Evolutionary conservation across 345 rosid genomes (phyloP), one percentile per base, ranked within the genome.

Genomic region (Camelina neglecta): DNA sequence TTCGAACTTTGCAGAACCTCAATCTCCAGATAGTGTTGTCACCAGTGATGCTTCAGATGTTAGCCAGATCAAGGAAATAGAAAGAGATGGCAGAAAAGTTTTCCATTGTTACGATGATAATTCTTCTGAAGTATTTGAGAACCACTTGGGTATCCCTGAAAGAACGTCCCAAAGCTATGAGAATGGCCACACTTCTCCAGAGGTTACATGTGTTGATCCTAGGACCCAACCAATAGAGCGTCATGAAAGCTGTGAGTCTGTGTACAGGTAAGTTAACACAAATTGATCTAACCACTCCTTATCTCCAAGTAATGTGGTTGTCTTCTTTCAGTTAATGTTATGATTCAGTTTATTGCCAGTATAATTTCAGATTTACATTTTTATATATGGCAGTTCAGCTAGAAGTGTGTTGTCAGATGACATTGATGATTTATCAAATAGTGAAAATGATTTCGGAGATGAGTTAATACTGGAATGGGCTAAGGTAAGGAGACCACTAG

Each of bases 351-450:
- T 11, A 36, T 38, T 80, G 50, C 50, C 48, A 45, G 61, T 68
- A 60, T 39, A 80, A 63, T 73, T 77, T 82, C 77, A 79, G 72
- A 79, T 60, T 82, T 83, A 67, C 75, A 63, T 73, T 81, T 39
- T 81, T 86, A 72, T 84, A 76, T 81, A 88, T 88, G 95, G 90
- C 99, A 95, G 99, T 85, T 87, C 97, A 89, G 92, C 83, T 82
- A 89, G 84, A 89, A 90, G 91, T 79, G 74, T 81, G 70, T 75
- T 70, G 66, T 89, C 89, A 20, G 96, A 90, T 61, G 99, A 92
- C 53, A 90, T 85, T 54, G 92, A 86, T 33, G 92, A 94, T 13
- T 85, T 85, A 72, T 21, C 91, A 0, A 85, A 79, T 76, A 33
- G 69, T 55, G 90, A 81, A 75, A 89, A 73, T 48, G 89, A 86